Evolutionary conservation across 2,329 filamentous ascomycete species (phyloP), one percentile per base, ranked within the genome.

Genomic region (Curvularia eragrostidis): DNA sequence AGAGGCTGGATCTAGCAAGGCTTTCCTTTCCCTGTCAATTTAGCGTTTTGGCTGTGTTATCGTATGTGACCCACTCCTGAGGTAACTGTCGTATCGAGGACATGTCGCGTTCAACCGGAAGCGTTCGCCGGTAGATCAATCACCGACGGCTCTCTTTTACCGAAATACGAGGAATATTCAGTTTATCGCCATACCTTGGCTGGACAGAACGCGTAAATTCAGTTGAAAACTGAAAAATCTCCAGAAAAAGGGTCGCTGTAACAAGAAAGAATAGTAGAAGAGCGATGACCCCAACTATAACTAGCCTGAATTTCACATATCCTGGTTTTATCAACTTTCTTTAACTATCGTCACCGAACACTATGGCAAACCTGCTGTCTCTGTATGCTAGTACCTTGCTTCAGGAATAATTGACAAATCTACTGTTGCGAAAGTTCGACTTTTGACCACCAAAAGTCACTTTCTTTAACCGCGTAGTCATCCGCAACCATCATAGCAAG

Each of bases 361-460:
- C 32, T 12, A n/a, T n/a, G 3, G 1, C 5, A 34, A 5, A 15
- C 2, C 3, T 5, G 3, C 32, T 34, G 32, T 34, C 32, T 34
- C 3, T 7, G 24, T 26, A 26, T 7, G 7, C 7, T 26, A 7
- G 24, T 26, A 4, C 24, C 3, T 26, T 3, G 7, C 24, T 26
- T 7, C 24, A 26, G 24, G 24, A 26, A 15, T 5, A 5, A 36
- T n/a, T 15, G 5, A 36, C 15, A 19, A 3, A n/a, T 32, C 3
- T 59, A 55, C 78, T 72, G 19, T 82, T 64, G 62, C 24, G 59
- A 64, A 28, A 64, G 10, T 9, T 63, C 59, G 5, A 64, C 81
- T 58, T 81, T 81, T 12, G 79, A 78, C 84, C 84, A 88, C 87
- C 87, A 90, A 70, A 86, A 89, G 12, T 76, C 71, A 64, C 84